Percentiles rank a stretch among this genome's conserved stretches.
Conservation (phyloP, 73 alveolate species). For the Tetrahymena malaccensis region DNA sequence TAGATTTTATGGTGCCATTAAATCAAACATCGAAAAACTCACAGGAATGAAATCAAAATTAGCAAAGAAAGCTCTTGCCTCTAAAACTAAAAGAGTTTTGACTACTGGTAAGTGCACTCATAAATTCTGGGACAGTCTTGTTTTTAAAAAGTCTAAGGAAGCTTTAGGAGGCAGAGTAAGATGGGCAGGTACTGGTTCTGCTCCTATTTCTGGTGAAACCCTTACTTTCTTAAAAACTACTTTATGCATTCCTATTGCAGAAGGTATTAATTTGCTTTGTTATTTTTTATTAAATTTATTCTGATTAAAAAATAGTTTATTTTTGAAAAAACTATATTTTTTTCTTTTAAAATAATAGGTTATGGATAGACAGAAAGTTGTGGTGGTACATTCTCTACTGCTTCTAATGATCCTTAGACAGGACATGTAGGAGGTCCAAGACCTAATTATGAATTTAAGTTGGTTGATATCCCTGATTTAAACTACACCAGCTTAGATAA, state of each 20-base stretch:
- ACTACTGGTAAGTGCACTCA: conserved; percentile 47
- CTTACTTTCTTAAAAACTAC: conserved; percentile 57
- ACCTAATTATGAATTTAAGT: conserved; percentile 55
- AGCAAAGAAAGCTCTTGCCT: conserved; percentile 64
- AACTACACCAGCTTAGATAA: conserved; percentile 65
- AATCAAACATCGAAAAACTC: conserved; percentile 46
- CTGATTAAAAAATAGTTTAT: too few species aligned
- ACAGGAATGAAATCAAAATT: conserved; percentile 56
- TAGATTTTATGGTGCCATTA: conserved; percentile 82
- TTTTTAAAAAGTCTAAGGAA: conserved; percentile 64
- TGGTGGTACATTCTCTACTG: conserved; percentile 62
- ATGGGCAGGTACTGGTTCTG: conserved; percentile 73
- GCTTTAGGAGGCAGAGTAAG: conserved; percentile 85
- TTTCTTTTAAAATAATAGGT: conserved; percentile 31
- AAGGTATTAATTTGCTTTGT: background rate
- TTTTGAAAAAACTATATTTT: background rate
- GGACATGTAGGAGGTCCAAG: conserved; percentile 80
- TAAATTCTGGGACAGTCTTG: conserved; percentile 70
- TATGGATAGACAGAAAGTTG: conserved; percentile 91
- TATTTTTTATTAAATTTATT: too few species aligned
- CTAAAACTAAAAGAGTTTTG: conserved; percentile 42
- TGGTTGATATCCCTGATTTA: conserved; percentile 78
- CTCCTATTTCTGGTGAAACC: conserved; percentile 76
- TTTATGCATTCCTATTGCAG: conserved; percentile 60
- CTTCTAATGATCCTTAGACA: conserved; percentile 48